phyloP scores from a whole-genome alignment of 2,329 filamentous ascomycete species.

The Cordyceps tenuipes region DNA sequence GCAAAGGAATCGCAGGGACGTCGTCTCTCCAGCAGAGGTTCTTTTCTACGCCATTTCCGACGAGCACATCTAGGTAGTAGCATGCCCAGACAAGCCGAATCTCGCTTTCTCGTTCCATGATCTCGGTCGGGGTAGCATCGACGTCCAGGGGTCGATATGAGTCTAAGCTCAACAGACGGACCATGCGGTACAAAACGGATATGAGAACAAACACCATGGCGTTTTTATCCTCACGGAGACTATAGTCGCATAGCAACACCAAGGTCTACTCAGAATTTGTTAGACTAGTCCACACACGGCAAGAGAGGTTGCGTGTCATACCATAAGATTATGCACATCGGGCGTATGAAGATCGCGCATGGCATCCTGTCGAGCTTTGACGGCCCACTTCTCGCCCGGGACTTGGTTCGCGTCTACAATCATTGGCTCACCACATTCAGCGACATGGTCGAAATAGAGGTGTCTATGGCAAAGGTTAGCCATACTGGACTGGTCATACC shows the following conservation, averaged over 20 bases:
- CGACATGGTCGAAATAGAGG: conserved; percentile 14
- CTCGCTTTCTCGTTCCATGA: conserved; percentile 15
- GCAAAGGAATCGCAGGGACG: conserved; percentile 17
- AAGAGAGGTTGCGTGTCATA: background rate
- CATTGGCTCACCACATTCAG: background rate
- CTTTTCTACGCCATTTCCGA: conserved; percentile 16
- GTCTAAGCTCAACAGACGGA: conserved; percentile 16
- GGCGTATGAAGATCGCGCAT: conserved; percentile 15
- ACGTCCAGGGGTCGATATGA: conserved; percentile 10
- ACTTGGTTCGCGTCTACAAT: conserved; percentile 8
- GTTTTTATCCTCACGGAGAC: conserved; percentile 16
- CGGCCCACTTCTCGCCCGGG: conserved; percentile 17
- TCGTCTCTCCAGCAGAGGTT: conserved; percentile 18
- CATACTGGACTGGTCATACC: background rate
- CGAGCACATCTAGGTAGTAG: conserved; percentile 17
- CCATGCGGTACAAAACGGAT: conserved; percentile 17
- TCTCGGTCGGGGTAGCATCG: conserved; percentile 3
- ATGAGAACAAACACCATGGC: conserved; percentile 18
- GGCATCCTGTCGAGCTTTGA: conserved; percentile 15
- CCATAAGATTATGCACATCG: conserved; percentile 18
- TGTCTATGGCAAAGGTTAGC: conserved; percentile 1
- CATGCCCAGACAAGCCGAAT: conserved; percentile 19
- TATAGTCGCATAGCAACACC: conserved; percentile 18
- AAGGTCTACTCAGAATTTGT: conserved; percentile 13
- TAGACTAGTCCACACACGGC: conserved; percentile 16